A percentile compares a stretch with the other conserved stretches of the same genome.
Conservation (phyloP, 1,139 yeast genomes). For the Yamadazyma sp. region DNA sequence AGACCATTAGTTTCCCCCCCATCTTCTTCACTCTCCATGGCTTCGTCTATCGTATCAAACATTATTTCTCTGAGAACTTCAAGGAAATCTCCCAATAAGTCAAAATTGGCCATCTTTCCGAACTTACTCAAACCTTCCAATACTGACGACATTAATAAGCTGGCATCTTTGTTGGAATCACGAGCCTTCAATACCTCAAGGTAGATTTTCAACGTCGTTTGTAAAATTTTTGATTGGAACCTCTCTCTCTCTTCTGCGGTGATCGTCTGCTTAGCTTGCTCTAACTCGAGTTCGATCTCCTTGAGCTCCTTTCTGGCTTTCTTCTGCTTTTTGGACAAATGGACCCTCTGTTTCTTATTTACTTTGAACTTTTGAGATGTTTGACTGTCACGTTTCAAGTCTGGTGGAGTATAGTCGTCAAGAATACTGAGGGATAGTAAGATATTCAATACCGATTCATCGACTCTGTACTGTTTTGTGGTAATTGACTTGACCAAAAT, state of each 20-base stretch:
- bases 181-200: constrained; percentile 69
- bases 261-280: constrained; percentile 82
- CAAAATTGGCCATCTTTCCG: constrained; percentile 91
- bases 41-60: constrained; percentile 43
- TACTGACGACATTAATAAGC: constrained; percentile 71
- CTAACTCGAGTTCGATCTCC: constrained; percentile 84
- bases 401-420: constrained; percentile 75
- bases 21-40: constrained; percentile 17
- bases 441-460: constrained; percentile 76
- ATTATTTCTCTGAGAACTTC: constrained; percentile 84
- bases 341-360: constrained; percentile 84
- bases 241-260: constrained; percentile 85
- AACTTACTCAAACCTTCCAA: constrained; percentile 88
- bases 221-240: constrained; percentile 81
- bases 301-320: constrained; percentile 85
- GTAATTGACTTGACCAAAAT: constrained; percentile 68
- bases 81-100: constrained; percentile 85
- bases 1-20: constrained; percentile 30
- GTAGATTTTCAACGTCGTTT: constrained; percentile 68
- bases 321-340: constrained; percentile 82
- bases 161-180: constrained; percentile 48
- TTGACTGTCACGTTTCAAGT: constrained; percentile 28
- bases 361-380: constrained; percentile 47
- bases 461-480: constrained; percentile 75
- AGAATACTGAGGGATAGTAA: constrained; percentile 72